Conservation (phyloP, 78 protist genomes). For the Dictyostelium firmibasis region DNA sequence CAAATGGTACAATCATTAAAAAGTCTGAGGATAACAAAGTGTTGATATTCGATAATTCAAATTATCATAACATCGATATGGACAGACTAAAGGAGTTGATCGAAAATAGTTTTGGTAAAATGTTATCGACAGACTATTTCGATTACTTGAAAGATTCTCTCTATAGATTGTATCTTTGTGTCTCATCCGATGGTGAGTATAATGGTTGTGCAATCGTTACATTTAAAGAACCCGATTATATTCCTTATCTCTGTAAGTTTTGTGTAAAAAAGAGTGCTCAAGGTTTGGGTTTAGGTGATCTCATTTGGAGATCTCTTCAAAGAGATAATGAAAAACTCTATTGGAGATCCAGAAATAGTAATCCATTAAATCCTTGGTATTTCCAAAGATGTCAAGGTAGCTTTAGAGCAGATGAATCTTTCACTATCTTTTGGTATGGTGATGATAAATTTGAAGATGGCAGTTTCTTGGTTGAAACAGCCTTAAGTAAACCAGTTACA, state of each 20-base stretch:
- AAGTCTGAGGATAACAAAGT: constrained; percentile 48
- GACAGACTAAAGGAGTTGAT: neutral
- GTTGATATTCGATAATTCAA: neutral
- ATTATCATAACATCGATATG: neutral
- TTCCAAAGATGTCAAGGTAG: constrained; percentile 69
- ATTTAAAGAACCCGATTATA: constrained; percentile 41
- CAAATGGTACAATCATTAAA: constrained; percentile 53
- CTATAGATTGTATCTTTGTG: constrained; percentile 38
- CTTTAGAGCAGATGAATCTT: constrained; percentile 45
- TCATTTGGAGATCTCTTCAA: constrained; percentile 61
- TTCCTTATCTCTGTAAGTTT: constrained; percentile 67
- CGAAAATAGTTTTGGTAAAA: constrained; percentile 40
- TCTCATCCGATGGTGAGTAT: constrained; percentile 8
- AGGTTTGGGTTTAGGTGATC: constrained; percentile 66
- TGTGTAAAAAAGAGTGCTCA: constrained; percentile 57
- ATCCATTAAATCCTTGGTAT: constrained; percentile 65
- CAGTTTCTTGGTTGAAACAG: constrained; percentile 31
- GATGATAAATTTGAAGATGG: constrained; percentile 76
- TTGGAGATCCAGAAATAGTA: constrained; percentile 58
- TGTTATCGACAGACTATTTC: constrained; percentile 19
- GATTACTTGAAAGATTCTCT: constrained; percentile 23
- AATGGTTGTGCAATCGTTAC: constrained; percentile 63
- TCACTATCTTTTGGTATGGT: constrained; percentile 71
- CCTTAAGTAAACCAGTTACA: constrained; percentile 53
- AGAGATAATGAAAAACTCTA: constrained; percentile 52